Base-by-base conservation (phyloP, 2,329 filamentous ascomycete species). In the Colletotrichum simmondsii region DNA sequence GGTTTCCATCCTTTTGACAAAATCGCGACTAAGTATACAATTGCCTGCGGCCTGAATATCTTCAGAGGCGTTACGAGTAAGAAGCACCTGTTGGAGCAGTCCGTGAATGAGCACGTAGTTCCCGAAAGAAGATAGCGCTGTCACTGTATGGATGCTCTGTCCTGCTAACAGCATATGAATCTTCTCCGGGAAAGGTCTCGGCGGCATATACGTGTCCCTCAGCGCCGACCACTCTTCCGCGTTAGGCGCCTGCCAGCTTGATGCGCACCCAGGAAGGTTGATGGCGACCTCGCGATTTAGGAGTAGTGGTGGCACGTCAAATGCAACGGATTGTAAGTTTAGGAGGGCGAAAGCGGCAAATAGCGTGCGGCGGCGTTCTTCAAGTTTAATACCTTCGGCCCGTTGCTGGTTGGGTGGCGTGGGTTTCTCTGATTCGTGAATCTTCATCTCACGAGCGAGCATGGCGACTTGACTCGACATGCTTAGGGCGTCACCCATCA, bases 281-380 rank as follows among this genome's bases (percentile, higher is more conserved):
- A 90, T 78, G 64, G 85, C 85, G 63, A 91, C 78, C 78, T 91
- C 87, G 37, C 84, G 83, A 76, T 88, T 90, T 65, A 89, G 77
- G 30, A 91, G 86, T 56, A 90, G 81, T 0, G 90, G 89, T 32
- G 89, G 88, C 16, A 90, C 88, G 77, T 91, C 89, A 81, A 90
- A 91, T 76, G 89, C 89, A 66, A 91, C 89, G 42, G 87, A 89
- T 74, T 91, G 89, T 2, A 91, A 82, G 76, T 91, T 90, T 72
- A 89, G 88, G 75, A 91, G 67, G n/a, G 75, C 72, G 56, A 77
- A 80, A 86, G 78, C 87, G 86, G 78, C 90, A 87, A 71, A 89
- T 63, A 82, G n/a, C 6, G 68, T 71, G 4, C 68, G 57, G 7
- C 68, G 63, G 2, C 58, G 57, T 49, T 58, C 52, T 12, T 67